phyloP scores from a whole-genome alignment of 306 rosid genomes.

The Malus fusca region DNA sequence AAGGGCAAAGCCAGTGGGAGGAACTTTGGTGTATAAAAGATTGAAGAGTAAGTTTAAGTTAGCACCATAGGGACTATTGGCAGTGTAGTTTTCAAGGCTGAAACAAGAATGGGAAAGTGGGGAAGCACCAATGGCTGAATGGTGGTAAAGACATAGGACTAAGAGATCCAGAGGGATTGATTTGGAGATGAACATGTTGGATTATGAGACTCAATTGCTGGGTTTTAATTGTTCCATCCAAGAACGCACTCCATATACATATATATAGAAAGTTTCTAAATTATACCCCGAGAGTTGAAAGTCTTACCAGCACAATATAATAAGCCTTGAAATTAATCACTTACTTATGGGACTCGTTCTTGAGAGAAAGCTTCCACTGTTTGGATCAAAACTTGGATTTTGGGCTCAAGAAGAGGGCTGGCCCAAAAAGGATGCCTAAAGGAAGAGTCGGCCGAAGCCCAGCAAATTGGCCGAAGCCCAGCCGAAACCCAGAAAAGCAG shows the following conservation, averaged over 20 bases:
- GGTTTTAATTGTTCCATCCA: background rate
- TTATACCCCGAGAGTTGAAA: background rate
- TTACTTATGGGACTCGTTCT: too few species aligned
- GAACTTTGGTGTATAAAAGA: slow-evolving; percentile 9
- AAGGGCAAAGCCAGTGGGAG: slow-evolving; percentile 23
- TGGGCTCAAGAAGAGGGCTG: too few species aligned
- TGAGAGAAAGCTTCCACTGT: too few species aligned
- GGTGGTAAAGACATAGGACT: slow-evolving; percentile 18
- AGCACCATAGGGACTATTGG: slow-evolving; percentile 15
- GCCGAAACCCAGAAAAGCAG: too few species aligned
- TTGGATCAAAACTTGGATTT: too few species aligned
- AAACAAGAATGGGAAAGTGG: slow-evolving; percentile 51
- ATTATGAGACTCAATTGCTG: background rate
- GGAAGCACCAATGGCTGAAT: slow-evolving; percentile 28
- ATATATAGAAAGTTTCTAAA: background rate
- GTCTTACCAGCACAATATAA: too few species aligned
- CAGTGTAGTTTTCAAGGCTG: slow-evolving; percentile 33
- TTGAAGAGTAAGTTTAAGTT: slow-evolving; percentile 12
- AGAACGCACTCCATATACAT: too few species aligned
- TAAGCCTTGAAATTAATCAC: too few species aligned
- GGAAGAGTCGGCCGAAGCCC: too few species aligned
- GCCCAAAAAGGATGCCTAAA: too few species aligned
- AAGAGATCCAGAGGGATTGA: slow-evolving; percentile 4
- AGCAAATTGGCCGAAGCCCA: too few species aligned
- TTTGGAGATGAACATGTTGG: slow-evolving; percentile 13